Evolutionary conservation across 306 rosid genomes (phyloP), one percentile per base, ranked within the genome.

Genomic region (Canavalia gladiata): DNA sequence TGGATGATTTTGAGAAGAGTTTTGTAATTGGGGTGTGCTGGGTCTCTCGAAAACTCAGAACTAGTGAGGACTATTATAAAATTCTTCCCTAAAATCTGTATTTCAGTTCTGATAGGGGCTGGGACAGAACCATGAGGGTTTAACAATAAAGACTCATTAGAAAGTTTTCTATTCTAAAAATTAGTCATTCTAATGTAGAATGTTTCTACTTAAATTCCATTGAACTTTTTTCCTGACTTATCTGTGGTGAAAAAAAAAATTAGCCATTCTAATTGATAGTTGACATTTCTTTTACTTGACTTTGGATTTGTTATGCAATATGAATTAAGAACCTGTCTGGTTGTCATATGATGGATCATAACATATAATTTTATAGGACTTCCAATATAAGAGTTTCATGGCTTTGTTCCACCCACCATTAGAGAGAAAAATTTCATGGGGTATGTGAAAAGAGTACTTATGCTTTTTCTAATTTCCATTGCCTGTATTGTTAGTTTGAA

Each of bases 281-380:
- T 11, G 45, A 52, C 28, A 7, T 68, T 72, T 81, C 25, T 56
- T 28, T 65, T 75, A n/a, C 43, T 31, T 47, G 59, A 31, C 76
- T 54, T 46, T 35, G 59, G 41, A 4, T 13, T 25, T 31, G 35
- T 59, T 52, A 39, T 74, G 31, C 59, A 76, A 3, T 74, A 71
- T 51, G 46, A 59, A 59, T 59, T 72, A 41, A 43, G 56, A 56
- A 80, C 52, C 46, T 54, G 41, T 60, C 10, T 49, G 72, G 35
- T 62, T 4, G 37, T 52, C 76, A 64, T 51, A 2, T 42, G 59
- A 33, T 18, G 25, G 25, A 55, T 69, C 43, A 66, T 50, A 54
- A 13, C 45, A 58, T 50, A 68, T 41, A 68, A 68, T 83, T 75
- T 75, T 68, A 35, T 30, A 51, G 18, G 75, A 45, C 78, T 60